These are phyloP conservation scores for Meyerozyma sp. DNA, from an alignment of 1,139 yeast species.

Conservation along the genomic window DNA sequence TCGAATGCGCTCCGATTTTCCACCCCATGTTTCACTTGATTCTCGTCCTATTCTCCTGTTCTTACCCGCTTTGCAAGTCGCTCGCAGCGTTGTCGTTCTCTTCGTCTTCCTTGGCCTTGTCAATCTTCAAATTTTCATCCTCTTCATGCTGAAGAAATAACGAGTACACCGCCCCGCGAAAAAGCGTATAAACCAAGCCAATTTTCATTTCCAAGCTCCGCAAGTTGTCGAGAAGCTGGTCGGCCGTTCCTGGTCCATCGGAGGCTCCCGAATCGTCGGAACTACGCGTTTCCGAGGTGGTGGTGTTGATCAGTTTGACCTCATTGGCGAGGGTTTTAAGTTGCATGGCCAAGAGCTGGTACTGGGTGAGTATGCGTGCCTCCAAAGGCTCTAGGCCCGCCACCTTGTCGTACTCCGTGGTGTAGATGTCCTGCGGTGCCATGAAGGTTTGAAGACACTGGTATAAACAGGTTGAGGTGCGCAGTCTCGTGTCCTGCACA, in stretches of 20 bases:
- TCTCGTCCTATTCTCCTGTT: background rate
- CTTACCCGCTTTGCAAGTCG: background rate
- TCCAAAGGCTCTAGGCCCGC: slow-evolving; percentile 33
- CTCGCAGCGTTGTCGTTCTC: background rate
- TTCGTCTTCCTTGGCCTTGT: slow-evolving; percentile 2
- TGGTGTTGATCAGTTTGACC: slow-evolving; percentile 22
- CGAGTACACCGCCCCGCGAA: slow-evolving; percentile 67
- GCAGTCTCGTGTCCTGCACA: background rate
- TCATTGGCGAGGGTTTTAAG: slow-evolving; percentile 30
- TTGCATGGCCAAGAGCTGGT: slow-evolving; percentile 42
- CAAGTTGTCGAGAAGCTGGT: slow-evolving; percentile 41
- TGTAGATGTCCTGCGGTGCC: background rate
- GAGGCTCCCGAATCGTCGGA: slow-evolving; percentile 3
- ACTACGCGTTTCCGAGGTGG: slow-evolving; percentile 3
- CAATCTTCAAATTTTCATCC: slow-evolving; percentile 6
- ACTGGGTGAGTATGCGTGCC: slow-evolving; percentile 38
- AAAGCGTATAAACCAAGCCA: slow-evolving; percentile 60
- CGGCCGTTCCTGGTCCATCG: slow-evolving; percentile 12
- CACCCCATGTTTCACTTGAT: background rate
- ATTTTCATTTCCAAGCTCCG: slow-evolving; percentile 57
- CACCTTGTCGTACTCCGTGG: slow-evolving; percentile 23
- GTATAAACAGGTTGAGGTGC: background rate
- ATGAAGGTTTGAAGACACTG: background rate
- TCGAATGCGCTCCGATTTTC: too few relatives aligned
- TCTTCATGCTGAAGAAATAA: slow-evolving; percentile 41